phyloP scores from a whole-genome alignment of 2,329 filamentous ascomycete species.

The Neurospora crassa region DNA sequence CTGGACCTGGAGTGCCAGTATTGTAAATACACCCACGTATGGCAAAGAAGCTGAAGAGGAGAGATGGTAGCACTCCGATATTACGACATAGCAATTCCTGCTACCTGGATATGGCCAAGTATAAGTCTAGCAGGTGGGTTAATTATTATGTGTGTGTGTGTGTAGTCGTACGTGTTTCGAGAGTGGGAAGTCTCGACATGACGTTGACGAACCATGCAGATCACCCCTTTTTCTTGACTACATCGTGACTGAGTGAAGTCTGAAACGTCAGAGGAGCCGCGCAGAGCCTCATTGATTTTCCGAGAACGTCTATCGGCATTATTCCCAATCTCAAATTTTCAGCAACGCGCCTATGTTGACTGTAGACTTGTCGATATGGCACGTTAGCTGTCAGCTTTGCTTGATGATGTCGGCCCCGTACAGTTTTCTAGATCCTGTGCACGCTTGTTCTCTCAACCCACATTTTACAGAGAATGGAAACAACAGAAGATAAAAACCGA shows the following conservation, averaged over 20 bases:
- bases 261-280: background rate
- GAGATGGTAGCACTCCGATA: background rate
- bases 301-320: no score
- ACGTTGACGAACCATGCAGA: background rate
- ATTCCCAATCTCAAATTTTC: no score
- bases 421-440: background rate
- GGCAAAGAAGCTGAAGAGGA: background rate
- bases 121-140: background rate
- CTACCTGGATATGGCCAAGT: background rate
- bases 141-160: background rate
- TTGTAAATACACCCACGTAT: background rate
- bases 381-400: background rate
- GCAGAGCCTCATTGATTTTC: background rate
- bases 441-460: background rate
- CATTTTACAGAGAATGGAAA: background rate
- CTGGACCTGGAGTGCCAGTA: background rate
- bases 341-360: background rate
- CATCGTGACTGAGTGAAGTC: no score
- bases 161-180: background rate
- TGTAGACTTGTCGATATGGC: background rate
- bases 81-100: background rate
- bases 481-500: background rate
- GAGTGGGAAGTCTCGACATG: background rate
- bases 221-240: no score
- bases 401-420: background rate